A percentile compares a stretch with the other conserved stretches of the same genome.
Conservation (phyloP, 2,329 filamentous ascomycete species). For the Madurella fahalii region DNA sequence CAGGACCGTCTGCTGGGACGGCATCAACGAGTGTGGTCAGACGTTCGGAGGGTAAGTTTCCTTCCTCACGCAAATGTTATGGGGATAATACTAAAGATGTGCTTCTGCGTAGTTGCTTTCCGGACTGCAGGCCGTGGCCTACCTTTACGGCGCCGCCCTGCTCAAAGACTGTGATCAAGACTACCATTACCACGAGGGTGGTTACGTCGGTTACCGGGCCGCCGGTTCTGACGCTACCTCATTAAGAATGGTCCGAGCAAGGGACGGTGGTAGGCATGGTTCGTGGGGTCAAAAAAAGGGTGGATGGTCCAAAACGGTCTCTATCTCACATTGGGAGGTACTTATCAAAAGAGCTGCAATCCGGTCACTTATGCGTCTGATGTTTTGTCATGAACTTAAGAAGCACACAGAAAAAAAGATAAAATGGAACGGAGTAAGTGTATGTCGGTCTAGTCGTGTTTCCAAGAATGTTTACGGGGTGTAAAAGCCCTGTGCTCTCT, state of each 20-base stretch:
- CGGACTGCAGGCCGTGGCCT: constrained; percentile 21
- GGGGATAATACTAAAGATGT: background rate
- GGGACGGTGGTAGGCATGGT: background rate
- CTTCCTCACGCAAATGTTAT: background rate
- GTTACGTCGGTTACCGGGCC: background rate
- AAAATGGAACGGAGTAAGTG: no score
- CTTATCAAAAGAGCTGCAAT: no score
- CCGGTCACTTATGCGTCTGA: no score
- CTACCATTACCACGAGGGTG: background rate
- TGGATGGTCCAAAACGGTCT: background rate
- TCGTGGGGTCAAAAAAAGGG: background rate
- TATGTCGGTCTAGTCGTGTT: no score
- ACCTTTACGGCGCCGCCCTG: constrained; percentile 19
- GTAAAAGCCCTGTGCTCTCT: no score
- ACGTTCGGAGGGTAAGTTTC: constrained; percentile 22
- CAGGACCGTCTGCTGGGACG: constrained; percentile 12
- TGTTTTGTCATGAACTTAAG: no score
- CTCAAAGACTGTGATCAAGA: background rate
- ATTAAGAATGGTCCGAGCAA: background rate
- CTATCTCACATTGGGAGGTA: no score
- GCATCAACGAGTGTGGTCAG: constrained; percentile 22
- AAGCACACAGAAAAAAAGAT: no score
- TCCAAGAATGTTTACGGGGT: no score
- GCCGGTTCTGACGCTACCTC: background rate
- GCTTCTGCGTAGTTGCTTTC: constrained; percentile 17